These are phyloP conservation scores for Actinomortierella ambigua DNA, from an alignment of 371 early-diverging fungal species.

Conservation along the genomic window DNA sequence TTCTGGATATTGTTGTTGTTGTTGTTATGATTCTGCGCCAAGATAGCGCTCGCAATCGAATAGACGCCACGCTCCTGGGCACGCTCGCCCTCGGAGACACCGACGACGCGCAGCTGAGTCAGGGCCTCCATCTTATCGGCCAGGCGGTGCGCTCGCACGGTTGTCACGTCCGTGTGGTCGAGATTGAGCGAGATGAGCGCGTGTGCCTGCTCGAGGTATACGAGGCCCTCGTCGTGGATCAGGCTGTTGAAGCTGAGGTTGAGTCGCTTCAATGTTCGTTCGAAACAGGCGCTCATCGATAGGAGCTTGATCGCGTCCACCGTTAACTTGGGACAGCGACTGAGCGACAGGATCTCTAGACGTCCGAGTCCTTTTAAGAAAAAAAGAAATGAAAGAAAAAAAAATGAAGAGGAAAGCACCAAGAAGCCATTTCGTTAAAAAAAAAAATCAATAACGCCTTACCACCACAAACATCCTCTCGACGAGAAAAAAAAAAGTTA, in stretches of 20 bases:
- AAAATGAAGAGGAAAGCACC: neutral
- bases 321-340: slow-evolving; percentile 25
- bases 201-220: slow-evolving; percentile 11
- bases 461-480: too few relatives aligned
- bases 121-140: too few relatives aligned
- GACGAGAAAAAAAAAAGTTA: neutral
- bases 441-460: neutral
- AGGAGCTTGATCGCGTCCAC: slow-evolving; percentile 17
- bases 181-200: slow-evolving; percentile 26
- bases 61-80: too few relatives aligned
- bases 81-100: too few relatives aligned
- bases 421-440: neutral
- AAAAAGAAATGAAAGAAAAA: neutral
- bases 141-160: neutral
- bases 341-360: slow-evolving; percentile 30
- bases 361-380: slow-evolving; percentile 24
- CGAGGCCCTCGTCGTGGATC: slow-evolving; percentile 38
- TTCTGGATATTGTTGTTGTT: too few relatives aligned
- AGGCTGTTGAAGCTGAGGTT: slow-evolving; percentile 26
- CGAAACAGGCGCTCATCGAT: slow-evolving; percentile 29
- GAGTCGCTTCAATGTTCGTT: slow-evolving; percentile 28
- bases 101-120: too few relatives aligned
- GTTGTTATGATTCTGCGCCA: too few relatives aligned
- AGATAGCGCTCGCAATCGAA: too few relatives aligned
- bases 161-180: slow-evolving; percentile 37